Evolutionary conservation across 305 asterid genomes (phyloP).

Genomic region (Solanum aculeatissimum): DNA sequence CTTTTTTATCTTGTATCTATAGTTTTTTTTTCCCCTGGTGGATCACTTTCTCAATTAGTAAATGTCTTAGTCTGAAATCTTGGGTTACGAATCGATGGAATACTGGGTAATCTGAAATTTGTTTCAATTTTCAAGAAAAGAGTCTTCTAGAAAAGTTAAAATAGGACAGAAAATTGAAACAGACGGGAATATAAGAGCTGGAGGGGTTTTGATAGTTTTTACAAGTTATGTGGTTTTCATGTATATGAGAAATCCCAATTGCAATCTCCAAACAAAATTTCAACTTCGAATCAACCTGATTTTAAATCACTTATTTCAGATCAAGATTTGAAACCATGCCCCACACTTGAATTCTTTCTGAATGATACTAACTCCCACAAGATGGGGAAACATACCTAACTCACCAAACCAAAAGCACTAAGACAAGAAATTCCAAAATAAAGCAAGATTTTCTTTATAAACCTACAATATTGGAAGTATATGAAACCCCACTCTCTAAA

Average conservation of each 20-base stretch:
- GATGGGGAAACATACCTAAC: neutral
- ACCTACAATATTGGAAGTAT: neutral
- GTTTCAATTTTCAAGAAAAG: no score
- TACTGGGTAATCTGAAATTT: neutral
- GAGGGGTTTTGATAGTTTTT: no score
- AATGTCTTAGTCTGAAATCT: no score
- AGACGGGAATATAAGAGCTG: neutral
- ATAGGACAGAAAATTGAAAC: neutral
- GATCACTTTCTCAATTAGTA: no score
- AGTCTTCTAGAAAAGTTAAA: neutral
- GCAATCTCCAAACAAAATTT: neutral
- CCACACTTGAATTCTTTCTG: neutral
- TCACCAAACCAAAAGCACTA: neutral
- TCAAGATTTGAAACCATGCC: neutral
- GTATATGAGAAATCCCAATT: no score
- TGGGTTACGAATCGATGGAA: no score
- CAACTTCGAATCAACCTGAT: neutral
- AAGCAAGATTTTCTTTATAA: neutral
- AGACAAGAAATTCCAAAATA: neutral
- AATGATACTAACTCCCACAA: neutral
- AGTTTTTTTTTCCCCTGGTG: no score
- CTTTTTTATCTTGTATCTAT: no score
- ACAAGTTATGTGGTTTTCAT: no score
- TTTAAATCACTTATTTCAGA: neutral
- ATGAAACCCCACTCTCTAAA: neutral